Conservation (phyloP, 2,329 filamentous ascomycete species). For the Epicoccum sorghinum region DNA sequence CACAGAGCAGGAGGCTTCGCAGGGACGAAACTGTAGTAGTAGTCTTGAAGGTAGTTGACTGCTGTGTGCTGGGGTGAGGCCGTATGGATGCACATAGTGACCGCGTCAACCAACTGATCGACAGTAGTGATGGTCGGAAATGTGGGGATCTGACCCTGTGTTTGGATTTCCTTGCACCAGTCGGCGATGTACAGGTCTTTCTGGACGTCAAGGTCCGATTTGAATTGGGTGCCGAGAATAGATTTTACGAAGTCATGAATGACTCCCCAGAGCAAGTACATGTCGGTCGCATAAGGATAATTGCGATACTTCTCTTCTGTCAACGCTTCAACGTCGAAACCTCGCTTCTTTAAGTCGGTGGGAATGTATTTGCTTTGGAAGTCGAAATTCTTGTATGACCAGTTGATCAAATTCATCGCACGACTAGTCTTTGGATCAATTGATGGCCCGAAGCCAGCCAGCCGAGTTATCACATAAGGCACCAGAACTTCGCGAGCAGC, state of each 20-base stretch:
- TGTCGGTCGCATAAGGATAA: slow-evolving; percentile 15
- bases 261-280: slow-evolving; percentile 13
- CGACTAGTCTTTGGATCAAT: slow-evolving; percentile 10
- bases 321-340: slow-evolving; percentile 2
- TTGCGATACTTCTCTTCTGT: slow-evolving; percentile 12
- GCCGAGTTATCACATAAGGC: slow-evolving; percentile 5
- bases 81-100: slow-evolving; percentile 16
- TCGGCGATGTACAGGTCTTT: neutral
- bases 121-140: slow-evolving; percentile 11
- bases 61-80: slow-evolving; percentile 15
- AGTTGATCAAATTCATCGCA: slow-evolving; percentile 1
- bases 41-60: slow-evolving; percentile 18
- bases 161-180: slow-evolving; percentile 14
- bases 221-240: slow-evolving; percentile 10
- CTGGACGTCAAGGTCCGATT: slow-evolving; percentile 8
- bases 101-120: slow-evolving; percentile 8
- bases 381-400: slow-evolving; percentile 14
- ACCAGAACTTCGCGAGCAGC: slow-evolving; percentile 12
- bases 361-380: slow-evolving; percentile 17
- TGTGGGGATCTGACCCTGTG: slow-evolving; percentile 1
- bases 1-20: slow-evolving; percentile 14
- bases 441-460: slow-evolving; percentile 11
- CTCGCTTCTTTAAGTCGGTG: slow-evolving; percentile 11
- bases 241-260: slow-evolving; percentile 12
- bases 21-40: slow-evolving; percentile 18